Evolutionary conservation across 768 basidiomycete species (phyloP), one percentile per base, ranked within the genome.

Genomic region (Hydnomerulius pinastri): DNA sequence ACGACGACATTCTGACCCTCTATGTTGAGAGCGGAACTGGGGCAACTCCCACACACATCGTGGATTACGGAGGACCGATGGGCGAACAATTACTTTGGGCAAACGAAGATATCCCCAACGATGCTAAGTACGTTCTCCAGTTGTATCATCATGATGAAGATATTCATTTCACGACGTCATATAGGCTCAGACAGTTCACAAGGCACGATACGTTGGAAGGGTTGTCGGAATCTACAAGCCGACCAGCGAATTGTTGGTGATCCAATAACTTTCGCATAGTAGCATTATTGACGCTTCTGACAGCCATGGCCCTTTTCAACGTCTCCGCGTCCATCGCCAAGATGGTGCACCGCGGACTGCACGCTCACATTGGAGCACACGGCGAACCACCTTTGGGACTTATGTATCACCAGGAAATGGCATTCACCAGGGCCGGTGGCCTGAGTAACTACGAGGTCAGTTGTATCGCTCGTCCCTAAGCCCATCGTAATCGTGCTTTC

Each of bases 341-440:
- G 59, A 85, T 90, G 85, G 81, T 87, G 17, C 67, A 76, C 24
- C 78, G 75, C 48, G 87, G 86, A 11, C 64, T 87, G 13, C 71
- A 74, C 21, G 74, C 82, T 3, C 81, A 86, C 56, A 83, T 90
- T 50, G 87, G 87, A 20, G 86, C 86, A 0, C 87, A 90, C 59
- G 87, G 87, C 15, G 83, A 88, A 63, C 77, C 80, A 2, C 87
- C 87, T 0, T 64, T 87, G 10, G 87, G 87, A 1, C 60, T 84
- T n/a, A 86, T 86, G 69, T 90, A 89, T 56, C 87, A 90, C 51
- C 79, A 81, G 17, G 87, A 90, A 59, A 85, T 89, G 81, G 75
- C 71, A 44, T 87, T 86, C 62, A 73, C 84, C 21, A 71, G 73
- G 39, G 70, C 73, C 12, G 87, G 87, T 18, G 87, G 87, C 3